phyloP scores from a whole-genome alignment of 2,329 filamentous ascomycete genomes.

The Akanthomyces lecanii region DNA sequence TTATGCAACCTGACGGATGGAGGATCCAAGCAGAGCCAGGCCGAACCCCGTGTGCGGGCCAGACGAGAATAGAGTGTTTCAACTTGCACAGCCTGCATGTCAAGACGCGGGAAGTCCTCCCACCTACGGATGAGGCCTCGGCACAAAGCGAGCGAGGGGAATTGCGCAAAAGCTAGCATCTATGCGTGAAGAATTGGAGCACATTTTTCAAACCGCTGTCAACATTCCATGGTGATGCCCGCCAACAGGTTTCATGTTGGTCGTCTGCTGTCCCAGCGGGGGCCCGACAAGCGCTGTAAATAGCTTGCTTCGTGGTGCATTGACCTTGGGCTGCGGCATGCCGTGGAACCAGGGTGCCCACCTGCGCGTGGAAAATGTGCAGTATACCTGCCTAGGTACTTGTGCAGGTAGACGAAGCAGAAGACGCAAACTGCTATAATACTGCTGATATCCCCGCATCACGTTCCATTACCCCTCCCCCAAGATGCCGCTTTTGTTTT shows the following conservation, averaged over 20 bases:
- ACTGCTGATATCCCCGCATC: neutral
- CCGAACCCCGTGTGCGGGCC: neutral
- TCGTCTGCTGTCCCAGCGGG: neutral
- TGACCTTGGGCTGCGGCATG: neutral
- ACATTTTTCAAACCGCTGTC: neutral
- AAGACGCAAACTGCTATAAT: neutral
- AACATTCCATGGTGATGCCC: neutral
- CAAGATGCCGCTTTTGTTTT: neutral
- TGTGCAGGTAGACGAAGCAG: no score
- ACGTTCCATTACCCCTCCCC: neutral
- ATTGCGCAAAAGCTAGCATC: neutral
- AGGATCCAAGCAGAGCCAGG: neutral
- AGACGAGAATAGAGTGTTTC: conserved; percentile 6
- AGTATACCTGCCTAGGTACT: neutral
- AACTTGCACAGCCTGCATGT: conserved; percentile 9
- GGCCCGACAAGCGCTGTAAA: neutral
- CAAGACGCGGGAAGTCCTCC: neutral
- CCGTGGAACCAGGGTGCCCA: neutral
- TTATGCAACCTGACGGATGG: neutral
- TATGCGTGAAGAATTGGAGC: neutral
- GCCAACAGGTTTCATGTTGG: neutral
- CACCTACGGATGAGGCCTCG: neutral
- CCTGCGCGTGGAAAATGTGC: no score
- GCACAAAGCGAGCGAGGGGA: neutral
- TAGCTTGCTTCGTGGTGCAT: neutral